Base-by-base conservation (phyloP, 2,329 filamentous ascomycete species). In the Gyromitra esculenta region DNA sequence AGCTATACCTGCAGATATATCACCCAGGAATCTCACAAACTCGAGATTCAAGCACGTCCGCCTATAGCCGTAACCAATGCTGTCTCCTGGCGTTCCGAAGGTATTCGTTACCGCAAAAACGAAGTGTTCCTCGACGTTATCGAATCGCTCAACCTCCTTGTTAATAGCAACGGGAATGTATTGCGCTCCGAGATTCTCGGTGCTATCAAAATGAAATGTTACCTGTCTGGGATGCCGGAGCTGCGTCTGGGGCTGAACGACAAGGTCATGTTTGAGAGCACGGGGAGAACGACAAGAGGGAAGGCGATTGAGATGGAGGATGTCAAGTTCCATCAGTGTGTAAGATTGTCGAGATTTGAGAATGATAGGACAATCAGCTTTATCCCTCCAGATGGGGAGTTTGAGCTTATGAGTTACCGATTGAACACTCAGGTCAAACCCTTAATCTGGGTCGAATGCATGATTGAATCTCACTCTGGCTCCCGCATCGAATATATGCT, bases 251-350 rank as follows among this genome's bases (percentile, higher is more conserved):
- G 96, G 3, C 86, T 99, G 82, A 99, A 99, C 86, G 96, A 99
- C 87, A 99, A 99, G 85, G 96, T 93, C 84, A 99, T 99, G 96
- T 99, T 99, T 82, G 96, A 99, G 85, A 97, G 94, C 2, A 99
- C 96, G 0, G 96, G 96, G 37, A 89, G 96, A 77, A 93, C 95
- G 15, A 98, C 95, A 52, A 87, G 96, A 82, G 96, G 96, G 77
- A 99, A 99, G 85, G 93, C 96, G 8, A 96, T 99, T 79, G 96
- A 99, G 85, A 99, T 99, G 96, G 96, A 99, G 82, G 96, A 99
- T 81, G 96, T 99, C 84, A 99, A 99, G 82, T 99, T 99, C 84
- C 96, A 99, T 85, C 96, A 99, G 84, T 99, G 96, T 83, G 96
- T 99, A 79, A 90, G 96, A 78, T 88, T 99, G 79, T 96, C 94